phyloP scores from a whole-genome alignment of 768 basidiomycete species.

The Psilocybe subaeruginosa region DNA sequence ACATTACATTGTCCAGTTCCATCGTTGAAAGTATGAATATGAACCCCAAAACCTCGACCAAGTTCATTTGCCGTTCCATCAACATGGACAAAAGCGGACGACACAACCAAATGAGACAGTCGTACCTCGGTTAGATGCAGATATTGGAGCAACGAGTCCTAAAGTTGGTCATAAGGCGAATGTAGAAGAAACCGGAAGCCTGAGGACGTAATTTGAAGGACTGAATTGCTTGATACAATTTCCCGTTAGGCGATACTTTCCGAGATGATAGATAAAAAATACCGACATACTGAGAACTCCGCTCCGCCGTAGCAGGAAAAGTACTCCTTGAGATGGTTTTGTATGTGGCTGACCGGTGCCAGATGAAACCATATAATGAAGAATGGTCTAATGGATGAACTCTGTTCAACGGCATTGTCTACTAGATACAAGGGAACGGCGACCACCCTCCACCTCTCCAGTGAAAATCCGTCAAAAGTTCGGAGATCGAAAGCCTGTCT shows the following conservation, averaged over 20 bases:
- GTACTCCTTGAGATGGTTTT: conserved; percentile 81
- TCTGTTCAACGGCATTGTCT: too few species aligned
- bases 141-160: conserved; percentile 93
- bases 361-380: conserved; percentile 98
- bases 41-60: conserved; percentile 91
- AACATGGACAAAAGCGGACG: conserved; percentile 16
- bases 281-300: conserved; percentile 38
- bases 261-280: conserved; percentile 17
- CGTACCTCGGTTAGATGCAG: conserved; percentile 80
- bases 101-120: conserved; percentile 19
- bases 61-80: conserved; percentile 80
- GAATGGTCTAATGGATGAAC: conserved; percentile 67
- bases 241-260: not conserved
- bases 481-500: too few species aligned
- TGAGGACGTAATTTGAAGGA: conserved; percentile 84
- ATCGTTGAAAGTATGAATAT: conserved; percentile 97
- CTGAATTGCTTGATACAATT: conserved; percentile 46
- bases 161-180: conserved; percentile 91
- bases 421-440: too few species aligned
- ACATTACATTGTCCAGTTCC: conserved; percentile 84
- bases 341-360: conserved; percentile 75
- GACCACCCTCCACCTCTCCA: too few species aligned
- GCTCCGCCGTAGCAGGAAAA: conserved; percentile 81
- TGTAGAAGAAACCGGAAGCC: conserved; percentile 98
- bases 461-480: too few species aligned